Base-by-base conservation (phyloP, 805 yeast genomes). In the Torulaspora microellipsoides region DNA sequence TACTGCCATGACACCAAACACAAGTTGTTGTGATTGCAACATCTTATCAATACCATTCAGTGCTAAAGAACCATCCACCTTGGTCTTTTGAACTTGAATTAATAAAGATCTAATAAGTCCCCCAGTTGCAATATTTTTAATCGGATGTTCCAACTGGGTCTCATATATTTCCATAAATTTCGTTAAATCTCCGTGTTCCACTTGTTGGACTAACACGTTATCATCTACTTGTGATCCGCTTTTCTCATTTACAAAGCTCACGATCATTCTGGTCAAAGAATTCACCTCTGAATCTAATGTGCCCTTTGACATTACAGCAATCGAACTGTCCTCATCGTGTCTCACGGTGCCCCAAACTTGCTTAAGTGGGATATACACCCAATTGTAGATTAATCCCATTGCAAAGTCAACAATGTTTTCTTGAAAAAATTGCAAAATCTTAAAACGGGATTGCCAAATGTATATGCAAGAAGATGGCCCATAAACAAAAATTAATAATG, bases 71-170 rank as follows among this genome's bases (percentile, higher is more conserved):
- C 95, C 96, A 62, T 91, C 99, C 6, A 93, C 97, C 65, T 91
- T 91, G 10, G 95, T 83, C 66, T 93, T 91, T 63, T 91, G 99
- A n/a, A 93, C 71, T 64, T 93, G 98, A 49, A 91, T 90, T 56
- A 93, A 67, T 36, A 93, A 63, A 12, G 90, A 80, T 42, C 95
- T 73, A 8, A 89, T 64, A 51, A 91, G 72, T 44, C 81, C 78
- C 3, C 98, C 99, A 11, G 67, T 65, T 2, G 68, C 44, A 2
- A 89, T 45, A 30, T 82, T 80, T 43, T 70, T 73, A 36, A 89
- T 58, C 0, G 98, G 98, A 5, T 70, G 61, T 45, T 79, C 76
- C 45, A 93, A 68, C 52, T 88, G 91, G 20, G 66, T 55, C 57
- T 91, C 98, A 60, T 93, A 93, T 27, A 80, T 78, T 35, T 80